phyloP scores from a whole-genome alignment of 23 red algal species.

The Gracilaria gracilis region DNA sequence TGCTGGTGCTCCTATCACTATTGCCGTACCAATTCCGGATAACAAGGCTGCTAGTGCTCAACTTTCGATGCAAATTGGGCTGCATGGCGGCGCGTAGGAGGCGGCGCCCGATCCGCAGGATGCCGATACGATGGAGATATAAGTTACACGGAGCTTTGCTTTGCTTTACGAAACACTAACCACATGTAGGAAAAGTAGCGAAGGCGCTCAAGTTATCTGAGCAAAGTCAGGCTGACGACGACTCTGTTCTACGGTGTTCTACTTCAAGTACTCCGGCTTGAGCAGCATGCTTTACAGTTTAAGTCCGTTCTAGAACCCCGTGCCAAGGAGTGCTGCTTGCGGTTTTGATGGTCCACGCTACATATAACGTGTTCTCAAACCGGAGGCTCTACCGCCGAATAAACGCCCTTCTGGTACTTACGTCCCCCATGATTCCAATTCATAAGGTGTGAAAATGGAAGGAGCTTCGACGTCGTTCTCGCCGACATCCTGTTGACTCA shows the following conservation, averaged over 20 bases:
- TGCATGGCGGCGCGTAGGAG: conserved; percentile 17
- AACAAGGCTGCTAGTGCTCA: neutral
- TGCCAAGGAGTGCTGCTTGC: no score
- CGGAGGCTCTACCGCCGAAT: no score
- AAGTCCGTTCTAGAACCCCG: no score
- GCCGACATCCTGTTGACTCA: neutral
- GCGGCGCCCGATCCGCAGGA: neutral
- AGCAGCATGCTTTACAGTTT: no score
- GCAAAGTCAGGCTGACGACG: no score
- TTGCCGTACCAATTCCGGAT: conserved; percentile 67
- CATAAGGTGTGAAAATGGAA: conserved; percentile 31
- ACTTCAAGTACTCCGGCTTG: neutral
- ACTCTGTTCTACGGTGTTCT: no score
- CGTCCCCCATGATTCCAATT: neutral
- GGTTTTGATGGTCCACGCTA: no score
- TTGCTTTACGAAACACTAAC: neutral
- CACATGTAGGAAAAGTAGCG: no score
- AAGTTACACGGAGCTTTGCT: neutral
- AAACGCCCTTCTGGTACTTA: neutral
- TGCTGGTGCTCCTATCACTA: conserved; percentile 50
- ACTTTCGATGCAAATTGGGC: conserved; percentile 30
- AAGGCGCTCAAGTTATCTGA: no score
- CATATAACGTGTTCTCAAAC: no score
- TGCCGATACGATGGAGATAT: conserved; percentile 29
- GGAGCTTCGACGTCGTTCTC: neutral